A percentile compares a stretch with the other conserved stretches of the same genome.
These are phyloP conservation scores for Phalaenopsis equestris DNA, from an alignment of 106 monocot species.

Conservation along the genomic window DNA sequence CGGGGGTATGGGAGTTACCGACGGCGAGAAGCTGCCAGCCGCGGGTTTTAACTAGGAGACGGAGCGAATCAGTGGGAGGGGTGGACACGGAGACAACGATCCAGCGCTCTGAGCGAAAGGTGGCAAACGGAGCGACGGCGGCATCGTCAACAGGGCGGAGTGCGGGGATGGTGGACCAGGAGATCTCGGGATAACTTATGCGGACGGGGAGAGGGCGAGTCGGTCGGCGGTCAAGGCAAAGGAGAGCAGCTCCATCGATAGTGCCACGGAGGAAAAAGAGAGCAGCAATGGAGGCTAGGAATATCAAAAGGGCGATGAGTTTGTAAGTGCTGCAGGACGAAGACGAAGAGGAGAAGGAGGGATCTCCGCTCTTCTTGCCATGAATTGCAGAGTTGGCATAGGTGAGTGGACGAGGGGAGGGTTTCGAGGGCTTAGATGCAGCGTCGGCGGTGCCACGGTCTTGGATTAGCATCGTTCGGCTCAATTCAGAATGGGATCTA, in stretches of 20 bases:
- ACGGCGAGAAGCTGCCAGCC: constrained; percentile 57
- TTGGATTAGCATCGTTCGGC: constrained; percentile 2
- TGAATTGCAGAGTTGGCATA: constrained; percentile 9
- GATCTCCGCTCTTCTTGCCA: constrained; percentile 32
- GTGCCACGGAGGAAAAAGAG: constrained; percentile 47
- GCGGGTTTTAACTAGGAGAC: constrained; percentile 18
- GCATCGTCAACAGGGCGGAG: constrained; percentile 25
- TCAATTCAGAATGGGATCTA: background rate
- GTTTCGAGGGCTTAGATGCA: background rate
- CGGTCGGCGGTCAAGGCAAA: constrained; percentile 45
- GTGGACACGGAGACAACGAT: constrained; percentile 52
- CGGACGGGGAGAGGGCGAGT: constrained; percentile 11
- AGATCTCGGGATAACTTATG: constrained; percentile 34
- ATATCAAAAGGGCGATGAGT: constrained; percentile 22
- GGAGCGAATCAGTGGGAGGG: constrained; percentile 19
- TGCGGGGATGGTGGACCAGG: constrained; percentile 35
- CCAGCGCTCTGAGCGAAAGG: constrained; percentile 69
- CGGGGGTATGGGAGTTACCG: constrained; percentile 27
- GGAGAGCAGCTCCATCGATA: constrained; percentile 40
- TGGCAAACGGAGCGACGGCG: constrained; percentile 33
- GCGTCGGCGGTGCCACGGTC: background rate
- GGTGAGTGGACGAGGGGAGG: background rate
- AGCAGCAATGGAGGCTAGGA: constrained; percentile 35
- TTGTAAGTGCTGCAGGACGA: constrained; percentile 49
- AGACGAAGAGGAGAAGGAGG: constrained; percentile 39